These are phyloP conservation scores for Martiniozyma asiatica DNA, from an alignment of 1,139 yeast species.

Conservation along the genomic window DNA sequence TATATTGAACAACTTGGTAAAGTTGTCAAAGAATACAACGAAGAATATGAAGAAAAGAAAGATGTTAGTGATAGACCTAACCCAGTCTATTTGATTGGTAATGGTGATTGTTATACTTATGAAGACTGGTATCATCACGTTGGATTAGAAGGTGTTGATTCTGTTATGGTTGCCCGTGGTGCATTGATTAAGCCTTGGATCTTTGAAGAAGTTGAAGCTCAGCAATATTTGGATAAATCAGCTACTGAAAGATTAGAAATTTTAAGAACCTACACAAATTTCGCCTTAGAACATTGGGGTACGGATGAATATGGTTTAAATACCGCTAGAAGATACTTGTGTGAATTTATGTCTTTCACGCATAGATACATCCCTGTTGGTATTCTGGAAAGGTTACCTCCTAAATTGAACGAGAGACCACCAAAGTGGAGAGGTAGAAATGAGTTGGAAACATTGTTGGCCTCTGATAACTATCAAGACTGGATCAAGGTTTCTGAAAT, in stretches of 20 bases:
- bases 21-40: constrained; percentile 47
- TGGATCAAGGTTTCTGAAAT: constrained; percentile 97
- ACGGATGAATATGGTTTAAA: constrained; percentile 90
- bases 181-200: constrained; percentile 98
- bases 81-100: constrained; percentile 62
- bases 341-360: constrained; percentile 89
- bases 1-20: constrained; percentile 69
- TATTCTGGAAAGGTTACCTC: constrained; percentile 77
- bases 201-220: constrained; percentile 85
- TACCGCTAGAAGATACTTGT: constrained; percentile 77
- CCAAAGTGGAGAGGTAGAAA: constrained; percentile 91
- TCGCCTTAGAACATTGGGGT: constrained; percentile 96
- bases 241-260: constrained; percentile 81
- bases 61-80: constrained; percentile 36
- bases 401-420: constrained; percentile 85
- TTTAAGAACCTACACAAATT: constrained; percentile 54
- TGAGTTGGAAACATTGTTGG: constrained; percentile 82
- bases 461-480: constrained; percentile 74
- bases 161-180: constrained; percentile 96
- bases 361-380: constrained; percentile 94
- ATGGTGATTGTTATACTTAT: constrained; percentile 82
- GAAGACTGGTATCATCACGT: constrained; percentile 85
- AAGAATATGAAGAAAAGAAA: constrained; percentile 42
- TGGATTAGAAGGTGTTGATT: constrained; percentile 62
- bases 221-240: constrained; percentile 81